phyloP scores from a whole-genome alignment of 495 filamentous ascomycete species.

The Hyaloscypha hepaticicola region DNA sequence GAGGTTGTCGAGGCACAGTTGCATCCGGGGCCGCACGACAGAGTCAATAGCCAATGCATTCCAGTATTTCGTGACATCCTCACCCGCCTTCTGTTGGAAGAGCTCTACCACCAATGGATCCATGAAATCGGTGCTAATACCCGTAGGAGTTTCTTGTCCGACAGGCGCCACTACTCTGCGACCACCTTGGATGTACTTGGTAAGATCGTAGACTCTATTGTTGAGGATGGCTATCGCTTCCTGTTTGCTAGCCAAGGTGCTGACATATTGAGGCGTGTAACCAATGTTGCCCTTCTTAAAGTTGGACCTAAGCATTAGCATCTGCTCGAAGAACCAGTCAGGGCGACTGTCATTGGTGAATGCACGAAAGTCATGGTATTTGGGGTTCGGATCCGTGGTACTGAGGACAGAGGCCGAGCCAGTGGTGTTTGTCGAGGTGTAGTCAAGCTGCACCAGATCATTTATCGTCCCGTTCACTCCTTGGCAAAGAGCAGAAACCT shows the following conservation, averaged over 20 bases:
- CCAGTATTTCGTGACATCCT: slow-evolving; percentile 85
- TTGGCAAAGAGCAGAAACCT: slow-evolving; percentile 88
- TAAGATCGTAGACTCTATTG: slow-evolving; percentile 85
- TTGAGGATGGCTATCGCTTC: slow-evolving; percentile 77
- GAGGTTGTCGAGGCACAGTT: slow-evolving; percentile 86
- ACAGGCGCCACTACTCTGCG: slow-evolving; percentile 56
- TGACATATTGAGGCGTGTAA: slow-evolving; percentile 76
- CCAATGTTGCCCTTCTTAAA: slow-evolving; percentile 90
- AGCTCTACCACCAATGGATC: slow-evolving; percentile 67
- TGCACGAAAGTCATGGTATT: slow-evolving; percentile 91
- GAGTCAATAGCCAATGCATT: slow-evolving; percentile 58
- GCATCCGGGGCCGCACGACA: slow-evolving; percentile 62
- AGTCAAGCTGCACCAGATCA: slow-evolving; percentile 75
- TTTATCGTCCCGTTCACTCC: slow-evolving; percentile 67
- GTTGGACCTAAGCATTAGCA: slow-evolving; percentile 68
- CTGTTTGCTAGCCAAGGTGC: slow-evolving; percentile 61
- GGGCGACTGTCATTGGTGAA: slow-evolving; percentile 77
- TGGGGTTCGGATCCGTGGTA: slow-evolving; percentile 65
- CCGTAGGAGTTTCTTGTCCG: slow-evolving; percentile 48
- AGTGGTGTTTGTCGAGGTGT: slow-evolving; percentile 71
- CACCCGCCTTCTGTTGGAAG: slow-evolving; percentile 72
- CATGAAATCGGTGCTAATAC: slow-evolving; percentile 79
- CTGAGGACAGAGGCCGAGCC: slow-evolving; percentile 62
- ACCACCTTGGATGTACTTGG: slow-evolving; percentile 77
- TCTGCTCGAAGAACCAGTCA: slow-evolving; percentile 89